Percentiles rank a stretch among this genome's conserved stretches.
These are phyloP conservation scores for Mucor velutinosus DNA, from an alignment of 371 early-diverging fungal species.

Conservation along the genomic window DNA sequence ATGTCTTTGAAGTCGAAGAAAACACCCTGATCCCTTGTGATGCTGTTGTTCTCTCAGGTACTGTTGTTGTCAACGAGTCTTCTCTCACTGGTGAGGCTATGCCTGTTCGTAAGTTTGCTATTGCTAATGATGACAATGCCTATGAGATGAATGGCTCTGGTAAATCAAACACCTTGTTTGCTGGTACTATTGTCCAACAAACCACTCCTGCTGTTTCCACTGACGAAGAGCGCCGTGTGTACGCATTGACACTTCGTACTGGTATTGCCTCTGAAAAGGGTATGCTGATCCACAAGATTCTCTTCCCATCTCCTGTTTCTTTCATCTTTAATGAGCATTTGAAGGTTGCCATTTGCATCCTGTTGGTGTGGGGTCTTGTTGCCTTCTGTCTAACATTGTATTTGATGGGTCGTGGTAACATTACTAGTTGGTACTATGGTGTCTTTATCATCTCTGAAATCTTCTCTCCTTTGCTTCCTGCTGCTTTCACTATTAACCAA, in stretches of 20 bases:
- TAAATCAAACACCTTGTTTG: conserved; percentile 62
- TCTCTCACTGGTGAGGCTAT: conserved; percentile 87
- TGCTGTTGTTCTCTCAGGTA: conserved; percentile 72
- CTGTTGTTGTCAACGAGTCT: conserved; percentile 78
- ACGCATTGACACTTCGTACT: conserved; percentile 68
- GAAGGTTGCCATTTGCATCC: conserved; percentile 63
- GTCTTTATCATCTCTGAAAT: conserved; percentile 70
- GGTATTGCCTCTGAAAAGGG: conserved; percentile 84
- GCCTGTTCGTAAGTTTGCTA: conserved; percentile 80
- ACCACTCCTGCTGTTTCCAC: conserved; percentile 9
- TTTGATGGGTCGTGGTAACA: conserved; percentile 33
- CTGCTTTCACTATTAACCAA: conserved; percentile 74
- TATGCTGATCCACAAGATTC: conserved; percentile 73
- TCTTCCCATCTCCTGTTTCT: conserved; percentile 64
- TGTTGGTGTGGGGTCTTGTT: conserved; percentile 64
- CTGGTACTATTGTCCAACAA: conserved; percentile 65
- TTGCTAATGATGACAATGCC: conserved; percentile 47
- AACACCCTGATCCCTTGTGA: conserved; percentile 59
- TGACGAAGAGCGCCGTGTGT: conserved; percentile 18
- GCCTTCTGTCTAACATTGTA: conserved; percentile 48
- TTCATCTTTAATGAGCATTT: conserved; percentile 77
- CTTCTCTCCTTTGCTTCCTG: conserved; percentile 69
- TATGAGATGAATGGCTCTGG: conserved; percentile 35
- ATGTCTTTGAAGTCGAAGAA: conserved; percentile 48
- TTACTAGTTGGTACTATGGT: conserved; percentile 37